Conservation (phyloP, 2,329 filamentous ascomycete genomes). For the Nothophaeocryptopus gaeumannii region DNA sequence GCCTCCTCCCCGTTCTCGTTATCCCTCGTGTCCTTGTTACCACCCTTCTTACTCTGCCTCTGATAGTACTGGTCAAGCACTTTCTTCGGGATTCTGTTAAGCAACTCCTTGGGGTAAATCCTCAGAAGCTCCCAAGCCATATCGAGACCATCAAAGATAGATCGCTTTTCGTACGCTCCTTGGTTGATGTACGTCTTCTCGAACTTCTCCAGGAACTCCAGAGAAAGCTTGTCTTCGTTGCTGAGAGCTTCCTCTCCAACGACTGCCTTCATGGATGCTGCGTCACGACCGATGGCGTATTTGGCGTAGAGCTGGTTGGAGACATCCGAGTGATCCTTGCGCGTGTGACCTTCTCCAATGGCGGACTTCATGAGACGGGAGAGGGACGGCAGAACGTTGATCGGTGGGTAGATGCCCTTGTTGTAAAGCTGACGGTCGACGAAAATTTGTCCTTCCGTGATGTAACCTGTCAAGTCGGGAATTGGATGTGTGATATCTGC, state of each 20-base stretch:
- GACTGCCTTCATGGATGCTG: slow-evolving; percentile 98
- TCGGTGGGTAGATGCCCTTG: slow-evolving; percentile 96
- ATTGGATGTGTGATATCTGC: slow-evolving; percentile 95
- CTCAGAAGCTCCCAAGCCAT: slow-evolving; percentile 93
- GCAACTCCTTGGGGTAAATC: slow-evolving; percentile 96
- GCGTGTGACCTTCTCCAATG: slow-evolving; percentile 94
- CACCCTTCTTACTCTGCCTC: slow-evolving; percentile 41
- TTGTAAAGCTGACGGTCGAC: slow-evolving; percentile 91
- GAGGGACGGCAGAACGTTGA: slow-evolving; percentile 96
- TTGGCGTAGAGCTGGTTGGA: slow-evolving; percentile 99
- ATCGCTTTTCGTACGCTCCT: slow-evolving; percentile 85
- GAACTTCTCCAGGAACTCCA: slow-evolving; percentile 98
- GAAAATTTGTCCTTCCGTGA: slow-evolving; percentile 98
- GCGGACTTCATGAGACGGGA: slow-evolving; percentile 99
- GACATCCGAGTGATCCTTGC: slow-evolving; percentile 95
- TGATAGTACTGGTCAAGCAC: slow-evolving; percentile 53
- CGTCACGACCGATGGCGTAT: slow-evolving; percentile 98
- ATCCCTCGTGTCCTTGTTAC: slow-evolving; percentile 46
- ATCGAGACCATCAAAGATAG: slow-evolving; percentile 90
- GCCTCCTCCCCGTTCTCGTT: slow-evolving; percentile 31
- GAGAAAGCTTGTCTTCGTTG: slow-evolving; percentile 91
- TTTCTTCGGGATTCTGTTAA: slow-evolving; percentile 72
- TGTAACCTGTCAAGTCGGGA: slow-evolving; percentile 97
- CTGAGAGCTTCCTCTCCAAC: slow-evolving; percentile 97
- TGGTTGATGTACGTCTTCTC: slow-evolving; percentile 93